Base-by-base conservation (phyloP, 1,284 basidiomycete species). In the Marasmius oreades region DNA sequence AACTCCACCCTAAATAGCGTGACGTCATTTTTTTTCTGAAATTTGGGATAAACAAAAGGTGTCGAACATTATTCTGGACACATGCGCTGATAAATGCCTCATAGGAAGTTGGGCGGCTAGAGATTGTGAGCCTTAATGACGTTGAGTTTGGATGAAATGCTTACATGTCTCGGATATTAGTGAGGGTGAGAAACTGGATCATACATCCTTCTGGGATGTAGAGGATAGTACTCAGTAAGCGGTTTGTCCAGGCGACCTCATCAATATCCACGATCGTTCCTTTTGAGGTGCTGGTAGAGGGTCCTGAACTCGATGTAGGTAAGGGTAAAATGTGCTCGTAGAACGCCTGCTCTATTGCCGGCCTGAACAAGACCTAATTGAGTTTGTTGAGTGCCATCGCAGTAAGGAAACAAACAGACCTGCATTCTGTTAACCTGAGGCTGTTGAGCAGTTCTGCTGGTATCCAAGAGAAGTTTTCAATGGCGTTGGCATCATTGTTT, bases 381-480 rank as follows among this genome's bases (percentile, higher is more conserved):
- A 42, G 7, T 42, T 5, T 46, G 14, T 26, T 50, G 18, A 46
- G 48, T 52, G 37, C 42, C 14, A 53, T 1, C 16, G 43, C 6
- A 34, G 28, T 28, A 11, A 45, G 44, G 42, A 37, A 12, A 8
- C 20, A 16, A 20, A 67, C 79, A 50, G 58, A 89, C 85, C 82
- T 81, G 51, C 84, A 75, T 65, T 92, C 89, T 0, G 70, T 53
- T 10, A 75, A 79, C 4, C 77, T 67, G 18, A 77, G 76, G 56
- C 81, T 80, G 56, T 75, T 77, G 42, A 92, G 77, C 28, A 99
- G 75, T 42, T 80, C 77, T 33, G 88, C 80, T 0, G 97, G 95
- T 59, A 99, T 98, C 97, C 97, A 99, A 0, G 84, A 85, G 66
- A 99, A 98, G 54, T 96, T 92, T 20, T 77, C 69, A 18, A 88